Conservation (phyloP, 2,329 filamentous ascomycete species). For the Hortaea werneckii region DNA sequence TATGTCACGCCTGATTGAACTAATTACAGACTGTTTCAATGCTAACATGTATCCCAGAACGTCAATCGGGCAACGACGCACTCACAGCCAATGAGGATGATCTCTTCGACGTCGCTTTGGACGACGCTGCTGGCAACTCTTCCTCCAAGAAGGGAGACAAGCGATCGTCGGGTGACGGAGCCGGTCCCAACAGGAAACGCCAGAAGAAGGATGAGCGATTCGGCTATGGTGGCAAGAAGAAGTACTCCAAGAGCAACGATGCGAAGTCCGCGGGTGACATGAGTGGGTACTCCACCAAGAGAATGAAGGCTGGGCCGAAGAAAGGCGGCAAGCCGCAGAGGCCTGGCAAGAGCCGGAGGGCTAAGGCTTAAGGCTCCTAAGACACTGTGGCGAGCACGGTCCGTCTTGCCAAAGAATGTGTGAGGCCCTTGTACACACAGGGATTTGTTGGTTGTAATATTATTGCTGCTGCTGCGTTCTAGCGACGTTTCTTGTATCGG, state of each 20-base stretch:
- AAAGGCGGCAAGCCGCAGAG: conserved; percentile 21
- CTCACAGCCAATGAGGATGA: conserved; percentile 67
- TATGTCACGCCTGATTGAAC: conserved; percentile 40
- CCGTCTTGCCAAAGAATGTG: too few relatives aligned
- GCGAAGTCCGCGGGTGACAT: conserved; percentile 73
- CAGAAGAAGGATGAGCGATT: conserved; percentile 92
- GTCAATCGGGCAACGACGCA: conserved; percentile 57
- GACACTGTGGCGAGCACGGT: too few relatives aligned
- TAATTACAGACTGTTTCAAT: conserved; percentile 1
- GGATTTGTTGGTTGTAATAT: too few relatives aligned
- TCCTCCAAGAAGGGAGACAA: conserved; percentile 35
- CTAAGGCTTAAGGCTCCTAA: conserved; percentile 7
- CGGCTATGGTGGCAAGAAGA: conserved; percentile 94
- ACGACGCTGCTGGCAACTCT: conserved; percentile 49
- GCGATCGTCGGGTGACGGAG: conserved; percentile 26
- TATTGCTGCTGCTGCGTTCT: neutral
- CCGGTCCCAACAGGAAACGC: conserved; percentile 55
- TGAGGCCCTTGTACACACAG: too few relatives aligned
- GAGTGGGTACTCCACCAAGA: conserved; percentile 67
- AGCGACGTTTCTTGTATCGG: neutral
- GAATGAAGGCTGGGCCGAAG: conserved; percentile 59
- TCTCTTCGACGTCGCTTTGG: conserved; percentile 83
- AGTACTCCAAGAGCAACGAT: conserved; percentile 81
- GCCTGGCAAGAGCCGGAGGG: conserved; percentile 33
- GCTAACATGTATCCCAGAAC: conserved; percentile 50